A percentile compares a stretch with the other conserved stretches of the same genome.
Conservation (phyloP, 1,284 basidiomycete genomes). For the Ganoderma multipileum region DNA sequence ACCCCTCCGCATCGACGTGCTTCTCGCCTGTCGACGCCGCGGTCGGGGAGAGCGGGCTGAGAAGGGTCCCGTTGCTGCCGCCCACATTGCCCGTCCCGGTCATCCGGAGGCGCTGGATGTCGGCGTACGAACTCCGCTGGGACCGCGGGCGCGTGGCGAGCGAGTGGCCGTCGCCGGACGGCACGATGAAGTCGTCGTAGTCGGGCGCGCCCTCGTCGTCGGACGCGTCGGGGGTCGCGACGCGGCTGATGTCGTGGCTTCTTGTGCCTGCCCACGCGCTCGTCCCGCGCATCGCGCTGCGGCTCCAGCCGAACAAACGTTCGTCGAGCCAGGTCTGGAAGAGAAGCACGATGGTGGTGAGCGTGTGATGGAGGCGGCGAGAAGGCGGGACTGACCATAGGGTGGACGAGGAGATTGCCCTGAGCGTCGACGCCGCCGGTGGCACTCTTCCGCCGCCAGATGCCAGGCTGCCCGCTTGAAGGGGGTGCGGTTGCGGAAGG, state of each 20-base stretch:
- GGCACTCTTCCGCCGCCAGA: constrained; percentile 79
- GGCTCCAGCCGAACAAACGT: constrained; percentile 91
- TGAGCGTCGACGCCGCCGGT: constrained; percentile 81
- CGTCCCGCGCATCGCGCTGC: constrained; percentile 71
- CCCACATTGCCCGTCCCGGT: constrained; percentile 30
- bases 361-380: background rate
- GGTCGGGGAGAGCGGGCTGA: constrained; percentile 14
- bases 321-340: constrained; percentile 89
- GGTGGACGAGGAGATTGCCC: constrained; percentile 80
- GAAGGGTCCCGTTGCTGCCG: constrained; percentile 8
- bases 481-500: constrained; percentile 86
- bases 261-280: constrained; percentile 77
- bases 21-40: constrained; percentile 22
- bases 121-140: constrained; percentile 78
- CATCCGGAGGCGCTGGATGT: constrained; percentile 70
- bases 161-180: constrained; percentile 53
- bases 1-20: constrained; percentile 43
- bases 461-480: constrained; percentile 67
- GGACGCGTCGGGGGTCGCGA: constrained; percentile 71
- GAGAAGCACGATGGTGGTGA: constrained; percentile 2
- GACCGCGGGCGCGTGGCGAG: constrained; percentile 59
- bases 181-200: constrained; percentile 78
- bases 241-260: constrained; percentile 66
- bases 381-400: constrained; percentile 58
- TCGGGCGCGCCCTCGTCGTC: constrained; percentile 83